These are phyloP conservation scores for Aspergillus ellipticus DNA, from an alignment of 495 filamentous ascomycete genomes.

Conservation along the genomic window DNA sequence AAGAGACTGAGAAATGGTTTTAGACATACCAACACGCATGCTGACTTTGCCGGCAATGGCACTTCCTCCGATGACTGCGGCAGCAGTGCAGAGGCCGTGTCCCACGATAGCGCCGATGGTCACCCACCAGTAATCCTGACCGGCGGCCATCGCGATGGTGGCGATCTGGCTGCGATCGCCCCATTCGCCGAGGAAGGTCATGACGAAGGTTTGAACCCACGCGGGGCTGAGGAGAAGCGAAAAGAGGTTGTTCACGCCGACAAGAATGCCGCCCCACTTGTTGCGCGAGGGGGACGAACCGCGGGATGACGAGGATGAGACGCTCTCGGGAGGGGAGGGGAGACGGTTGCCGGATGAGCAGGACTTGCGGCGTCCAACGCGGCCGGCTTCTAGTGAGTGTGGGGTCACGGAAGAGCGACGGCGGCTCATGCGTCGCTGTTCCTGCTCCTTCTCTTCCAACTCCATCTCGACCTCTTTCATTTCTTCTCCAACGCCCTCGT, in stretches of 20 bases:
- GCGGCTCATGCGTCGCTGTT: conserved; percentile 51
- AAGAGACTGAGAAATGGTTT: neutral
- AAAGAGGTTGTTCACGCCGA: conserved; percentile 79
- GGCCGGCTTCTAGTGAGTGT: conserved; percentile 48
- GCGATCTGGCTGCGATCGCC: conserved; percentile 97
- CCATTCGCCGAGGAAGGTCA: conserved; percentile 99
- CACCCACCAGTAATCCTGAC: conserved; percentile 99
- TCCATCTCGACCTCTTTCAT: conserved; percentile 97
- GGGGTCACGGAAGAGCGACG: conserved; percentile 51
- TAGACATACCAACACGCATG: conserved; percentile 95
- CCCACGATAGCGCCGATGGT: conserved; percentile 84
- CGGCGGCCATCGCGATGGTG: conserved; percentile 97
- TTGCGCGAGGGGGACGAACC: conserved; percentile 51
- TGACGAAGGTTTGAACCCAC: conserved; percentile 98
- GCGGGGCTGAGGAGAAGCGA: conserved; percentile 87
- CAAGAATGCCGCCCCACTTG: conserved; percentile 38
- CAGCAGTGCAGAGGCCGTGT: conserved; percentile 84
- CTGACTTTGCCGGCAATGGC: conserved; percentile 93
- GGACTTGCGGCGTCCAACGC: conserved; percentile 41
- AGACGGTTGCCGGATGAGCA: conserved; percentile 47
- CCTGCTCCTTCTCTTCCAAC: conserved; percentile 86
- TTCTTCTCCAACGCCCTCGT: conserved; percentile 88
- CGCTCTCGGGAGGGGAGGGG: conserved; percentile 50
- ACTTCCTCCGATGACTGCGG: conserved; percentile 88
- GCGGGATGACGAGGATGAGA: conserved; percentile 55